Evolutionary conservation across 1,284 basidiomycete species (phyloP).

Genomic region (Naganishia sp.): DNA sequence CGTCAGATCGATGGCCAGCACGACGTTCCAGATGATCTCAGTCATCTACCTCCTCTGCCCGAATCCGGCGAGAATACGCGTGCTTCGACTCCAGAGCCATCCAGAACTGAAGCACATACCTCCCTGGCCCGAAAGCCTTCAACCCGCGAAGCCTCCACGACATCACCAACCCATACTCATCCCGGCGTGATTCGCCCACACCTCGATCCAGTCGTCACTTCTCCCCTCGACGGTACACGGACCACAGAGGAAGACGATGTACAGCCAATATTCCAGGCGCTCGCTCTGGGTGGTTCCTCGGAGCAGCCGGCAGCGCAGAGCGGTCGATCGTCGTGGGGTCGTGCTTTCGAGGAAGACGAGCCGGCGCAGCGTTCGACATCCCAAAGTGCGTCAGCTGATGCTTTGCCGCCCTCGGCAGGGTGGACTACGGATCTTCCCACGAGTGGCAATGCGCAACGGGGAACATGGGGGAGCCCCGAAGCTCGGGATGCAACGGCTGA

Average conservation of each 20-base stretch:
- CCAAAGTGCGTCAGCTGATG: neutral
- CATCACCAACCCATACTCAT: neutral
- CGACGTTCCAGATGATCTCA: conserved; percentile 12
- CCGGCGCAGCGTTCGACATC: neutral
- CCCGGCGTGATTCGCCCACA: neutral
- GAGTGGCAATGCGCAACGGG: neutral
- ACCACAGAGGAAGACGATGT: neutral
- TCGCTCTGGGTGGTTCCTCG: conserved; percentile 5
- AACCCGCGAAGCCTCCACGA: neutral
- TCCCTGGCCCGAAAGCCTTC: neutral
- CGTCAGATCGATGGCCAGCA: conserved; percentile 3
- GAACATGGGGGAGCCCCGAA: neutral
- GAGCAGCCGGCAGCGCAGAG: neutral
- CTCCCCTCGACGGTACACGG: neutral
- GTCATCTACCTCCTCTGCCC: conserved; percentile 27
- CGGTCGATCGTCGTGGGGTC: conserved; percentile 19
- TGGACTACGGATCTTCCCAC: conserved; percentile 1
- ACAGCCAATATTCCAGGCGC: neutral
- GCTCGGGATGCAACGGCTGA: neutral
- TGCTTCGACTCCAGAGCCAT: conserved; percentile 7
- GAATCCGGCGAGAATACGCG: conserved; percentile 17
- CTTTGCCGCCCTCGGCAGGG: neutral
- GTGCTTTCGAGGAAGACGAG: conserved; percentile 26
- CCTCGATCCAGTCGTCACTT: conserved; percentile 3
- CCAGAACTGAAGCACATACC: neutral